A percentile compares a stretch with the other conserved stretches of the same genome.
Conservation (phyloP, 2,329 filamentous ascomycete genomes). For the Arachnomyces sp. region DNA sequence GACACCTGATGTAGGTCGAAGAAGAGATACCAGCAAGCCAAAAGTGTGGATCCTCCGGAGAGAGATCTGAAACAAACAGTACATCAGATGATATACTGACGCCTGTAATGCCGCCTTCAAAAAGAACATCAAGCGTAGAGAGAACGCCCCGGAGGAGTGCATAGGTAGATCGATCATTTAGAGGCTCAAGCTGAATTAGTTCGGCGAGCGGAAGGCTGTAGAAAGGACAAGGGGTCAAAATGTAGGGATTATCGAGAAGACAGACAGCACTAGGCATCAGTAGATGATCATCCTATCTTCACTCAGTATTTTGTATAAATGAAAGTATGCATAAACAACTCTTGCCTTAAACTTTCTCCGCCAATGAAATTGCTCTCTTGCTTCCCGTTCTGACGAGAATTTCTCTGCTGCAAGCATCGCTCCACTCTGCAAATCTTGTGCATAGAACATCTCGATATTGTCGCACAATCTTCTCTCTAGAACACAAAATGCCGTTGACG, state of each 20-base stretch:
- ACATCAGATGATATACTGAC: neutral
- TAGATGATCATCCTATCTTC: slow-evolving; percentile 1
- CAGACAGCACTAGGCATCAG: neutral
- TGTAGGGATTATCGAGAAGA: slow-evolving; percentile 1
- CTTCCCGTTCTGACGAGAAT: neutral
- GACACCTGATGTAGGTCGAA: neutral
- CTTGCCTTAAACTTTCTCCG: neutral
- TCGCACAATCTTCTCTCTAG: slow-evolving; percentile 2
- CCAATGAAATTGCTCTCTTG: slow-evolving; percentile 1
- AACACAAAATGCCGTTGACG: neutral
- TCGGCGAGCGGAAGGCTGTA: neutral
- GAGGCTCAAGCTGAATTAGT: no score
- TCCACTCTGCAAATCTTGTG: slow-evolving; percentile 1
- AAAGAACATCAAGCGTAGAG: slow-evolving; percentile 1
- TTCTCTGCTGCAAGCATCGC: neutral
- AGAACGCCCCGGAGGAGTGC: neutral
- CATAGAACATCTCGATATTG: slow-evolving; percentile 1
- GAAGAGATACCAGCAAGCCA: slow-evolving; percentile 1
- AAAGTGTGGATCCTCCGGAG: neutral
- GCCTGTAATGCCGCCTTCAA: neutral
- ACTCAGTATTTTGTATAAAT: neutral
- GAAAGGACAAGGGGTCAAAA: slow-evolving; percentile 1
- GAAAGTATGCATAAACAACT: neutral
- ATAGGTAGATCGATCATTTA: slow-evolving; percentile 1
- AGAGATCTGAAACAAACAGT: neutral